A percentile compares a stretch with the other conserved stretches of the same genome.
Conservation (phyloP, 2,329 filamentous ascomycete species). For the Cercospora nicotianae region DNA sequence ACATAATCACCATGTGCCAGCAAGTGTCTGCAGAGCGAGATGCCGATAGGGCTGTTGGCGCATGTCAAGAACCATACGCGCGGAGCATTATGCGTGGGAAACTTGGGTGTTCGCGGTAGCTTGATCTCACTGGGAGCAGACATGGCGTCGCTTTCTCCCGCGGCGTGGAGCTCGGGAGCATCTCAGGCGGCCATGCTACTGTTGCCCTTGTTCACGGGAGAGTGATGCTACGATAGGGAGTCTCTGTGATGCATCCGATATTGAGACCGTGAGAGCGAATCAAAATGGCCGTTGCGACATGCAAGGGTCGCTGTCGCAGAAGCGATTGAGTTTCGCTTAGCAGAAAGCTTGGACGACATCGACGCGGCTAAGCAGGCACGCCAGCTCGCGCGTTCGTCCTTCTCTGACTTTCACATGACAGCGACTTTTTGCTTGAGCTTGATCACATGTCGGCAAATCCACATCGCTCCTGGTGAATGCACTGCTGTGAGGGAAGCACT, state of each 20-base stretch:
- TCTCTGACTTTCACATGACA: neutral
- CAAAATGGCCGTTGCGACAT: neutral
- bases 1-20: constrained; percentile 91
- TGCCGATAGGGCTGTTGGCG: constrained; percentile 78
- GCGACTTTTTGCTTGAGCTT: neutral
- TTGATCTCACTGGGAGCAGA: constrained; percentile 33
- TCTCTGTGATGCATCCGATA: constrained; percentile 7
- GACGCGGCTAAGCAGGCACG: neutral
- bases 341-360: constrained; percentile 1
- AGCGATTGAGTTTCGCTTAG: constrained; percentile 5
- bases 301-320: neutral
- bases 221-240: neutral
- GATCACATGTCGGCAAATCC: neutral
- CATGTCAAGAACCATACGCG: constrained; percentile 92
- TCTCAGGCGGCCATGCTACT: constrained; percentile 6
- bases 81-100: constrained; percentile 64
- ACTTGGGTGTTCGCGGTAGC: constrained; percentile 48
- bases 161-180: neutral
- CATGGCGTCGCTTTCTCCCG: constrained; percentile 16
- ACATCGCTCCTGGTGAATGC: neutral
- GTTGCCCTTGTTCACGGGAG: neutral
- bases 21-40: constrained; percentile 76
- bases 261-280: constrained; percentile 19
- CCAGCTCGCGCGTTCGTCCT: neutral
- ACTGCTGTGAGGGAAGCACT: neutral